These are phyloP conservation scores for Hypoxylon sp. DNA, from an alignment of 2,329 filamentous ascomycete genomes.

Conservation along the genomic window DNA sequence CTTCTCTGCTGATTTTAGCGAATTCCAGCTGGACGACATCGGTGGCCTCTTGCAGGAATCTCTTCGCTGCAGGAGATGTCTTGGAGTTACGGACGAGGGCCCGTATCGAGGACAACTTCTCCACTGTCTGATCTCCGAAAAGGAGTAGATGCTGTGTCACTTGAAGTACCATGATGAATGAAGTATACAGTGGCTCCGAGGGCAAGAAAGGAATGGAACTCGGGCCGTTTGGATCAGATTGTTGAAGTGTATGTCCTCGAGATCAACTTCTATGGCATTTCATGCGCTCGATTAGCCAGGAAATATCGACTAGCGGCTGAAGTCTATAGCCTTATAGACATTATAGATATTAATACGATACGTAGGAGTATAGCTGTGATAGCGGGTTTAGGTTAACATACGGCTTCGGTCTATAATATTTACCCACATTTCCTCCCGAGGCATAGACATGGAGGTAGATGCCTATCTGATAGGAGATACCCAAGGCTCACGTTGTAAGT, in stretches of 20 bases:
- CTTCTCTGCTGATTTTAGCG: not conserved
- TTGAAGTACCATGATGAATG: not conserved
- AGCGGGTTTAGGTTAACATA: not conserved
- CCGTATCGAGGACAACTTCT: constrained; percentile 3
- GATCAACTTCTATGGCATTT: not conserved
- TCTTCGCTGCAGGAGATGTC: constrained; percentile 4
- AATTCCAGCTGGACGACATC: constrained; percentile 5
- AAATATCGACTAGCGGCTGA: not conserved
- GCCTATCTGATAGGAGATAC: too few species aligned
- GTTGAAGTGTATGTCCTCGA: not conserved
- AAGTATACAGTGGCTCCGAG: not conserved
- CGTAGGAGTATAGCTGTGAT: not conserved
- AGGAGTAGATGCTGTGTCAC: constrained; percentile 3
- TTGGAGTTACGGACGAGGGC: constrained; percentile 4
- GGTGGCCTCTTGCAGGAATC: constrained; percentile 4
- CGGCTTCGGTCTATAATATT: not conserved
- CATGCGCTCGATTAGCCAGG: not conserved
- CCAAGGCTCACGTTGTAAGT: not conserved
- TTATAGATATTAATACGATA: constrained; percentile 1
- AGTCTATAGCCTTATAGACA: not conserved
- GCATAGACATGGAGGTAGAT: too few species aligned
- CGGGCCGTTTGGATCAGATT: not conserved
- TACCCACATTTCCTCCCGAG: not conserved
- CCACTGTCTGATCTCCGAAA: constrained; percentile 6
- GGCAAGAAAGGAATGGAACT: not conserved